Evolutionary conservation across 352 stramenopile species (phyloP).

Genomic region (Lagenidium giganteum): DNA sequence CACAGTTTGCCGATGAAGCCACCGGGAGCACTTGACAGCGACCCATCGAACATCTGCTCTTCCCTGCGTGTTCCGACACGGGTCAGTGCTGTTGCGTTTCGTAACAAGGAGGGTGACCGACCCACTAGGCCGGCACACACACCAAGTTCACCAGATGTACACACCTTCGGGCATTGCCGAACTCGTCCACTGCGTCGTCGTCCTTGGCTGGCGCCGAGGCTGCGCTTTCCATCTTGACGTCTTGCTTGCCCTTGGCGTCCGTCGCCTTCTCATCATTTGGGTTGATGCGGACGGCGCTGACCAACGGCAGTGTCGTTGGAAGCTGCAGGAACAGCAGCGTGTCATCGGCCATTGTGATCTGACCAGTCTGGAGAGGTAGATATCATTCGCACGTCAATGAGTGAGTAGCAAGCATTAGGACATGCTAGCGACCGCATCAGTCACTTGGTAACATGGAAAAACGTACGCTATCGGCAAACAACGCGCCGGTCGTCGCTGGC

Average conservation of each 20-base stretch:
- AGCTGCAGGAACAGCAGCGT: slow-evolving; percentile 80
- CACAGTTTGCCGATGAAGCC: slow-evolving; percentile 85
- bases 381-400: too few relatives aligned
- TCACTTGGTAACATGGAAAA: background rate
- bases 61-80: slow-evolving; percentile 18
- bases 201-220: slow-evolving; percentile 16
- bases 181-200: slow-evolving; percentile 16
- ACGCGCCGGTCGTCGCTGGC: slow-evolving; percentile 42
- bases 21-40: slow-evolving; percentile 57
- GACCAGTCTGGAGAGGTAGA: too few relatives aligned
- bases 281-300: slow-evolving; percentile 30
- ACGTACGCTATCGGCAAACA: slow-evolving; percentile 55
- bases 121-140: too few relatives aligned
- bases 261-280: slow-evolving; percentile 23
- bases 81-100: background rate
- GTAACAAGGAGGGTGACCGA: too few relatives aligned
- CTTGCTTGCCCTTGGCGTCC: slow-evolving; percentile 14
- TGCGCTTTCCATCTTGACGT: slow-evolving; percentile 21
- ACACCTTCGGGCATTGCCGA: slow-evolving; percentile 15
- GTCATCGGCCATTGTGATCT: slow-evolving; percentile 55
- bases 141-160: slow-evolving; percentile 1
- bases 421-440: background rate
- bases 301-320: slow-evolving; percentile 74
- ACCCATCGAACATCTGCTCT: slow-evolving; percentile 65
- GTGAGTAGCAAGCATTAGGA: background rate